Conservation (phyloP, 208 protist species). For the Dictyostelium gargantuum region DNA sequence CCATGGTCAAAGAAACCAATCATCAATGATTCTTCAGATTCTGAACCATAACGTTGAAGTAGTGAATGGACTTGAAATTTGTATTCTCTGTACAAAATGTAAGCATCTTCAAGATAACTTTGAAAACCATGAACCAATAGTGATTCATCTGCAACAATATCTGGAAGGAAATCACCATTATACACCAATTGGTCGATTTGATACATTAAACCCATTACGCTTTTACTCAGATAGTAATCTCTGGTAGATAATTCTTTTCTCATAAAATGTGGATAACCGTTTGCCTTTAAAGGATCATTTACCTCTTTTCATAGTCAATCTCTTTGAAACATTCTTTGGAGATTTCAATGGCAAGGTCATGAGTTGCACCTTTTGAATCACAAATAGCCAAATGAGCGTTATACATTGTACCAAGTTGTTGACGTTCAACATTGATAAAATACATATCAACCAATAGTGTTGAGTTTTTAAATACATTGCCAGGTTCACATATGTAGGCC, state of each 20-base stretch:
- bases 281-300: background rate
- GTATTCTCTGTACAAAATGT: background rate
- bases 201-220: background rate
- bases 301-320: background rate
- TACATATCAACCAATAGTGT: background rate
- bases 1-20: background rate
- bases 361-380: background rate
- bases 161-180: background rate
- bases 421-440: background rate
- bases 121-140: background rate
- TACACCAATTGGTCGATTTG: background rate
- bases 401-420: background rate
- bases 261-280: background rate
- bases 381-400: background rate
- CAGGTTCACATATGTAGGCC: background rate
- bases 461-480: background rate
- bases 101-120: background rate
- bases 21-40: slow-evolving; percentile 1
- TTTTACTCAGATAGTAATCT: background rate
- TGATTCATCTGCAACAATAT: background rate
- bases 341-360: background rate
- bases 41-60: background rate
- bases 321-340: slow-evolving; percentile 26
- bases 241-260: background rate
- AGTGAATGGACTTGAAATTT: background rate